Evolutionary conservation across 371 early-diverging fungal genomes (phyloP).

Genomic region (Zychaea mexicana): DNA sequence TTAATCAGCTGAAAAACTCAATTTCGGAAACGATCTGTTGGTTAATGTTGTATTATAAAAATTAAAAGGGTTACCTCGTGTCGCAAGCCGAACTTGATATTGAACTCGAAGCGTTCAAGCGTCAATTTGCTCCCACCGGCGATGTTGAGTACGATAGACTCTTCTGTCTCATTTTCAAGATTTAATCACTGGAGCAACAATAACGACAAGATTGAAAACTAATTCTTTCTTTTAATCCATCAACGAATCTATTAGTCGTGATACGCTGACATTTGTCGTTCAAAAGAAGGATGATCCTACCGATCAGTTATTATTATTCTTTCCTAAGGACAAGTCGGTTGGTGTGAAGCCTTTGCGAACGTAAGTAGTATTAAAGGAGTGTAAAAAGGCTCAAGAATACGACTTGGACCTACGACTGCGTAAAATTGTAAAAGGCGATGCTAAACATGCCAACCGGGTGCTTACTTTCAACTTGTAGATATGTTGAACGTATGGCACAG

Average conservation of each 20-base stretch:
- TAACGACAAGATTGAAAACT: too few species aligned
- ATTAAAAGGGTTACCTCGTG: constrained; percentile 83
- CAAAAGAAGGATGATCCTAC: constrained; percentile 80
- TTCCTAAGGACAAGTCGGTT: constrained; percentile 88
- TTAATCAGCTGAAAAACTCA: background rate
- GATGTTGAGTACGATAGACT: constrained; percentile 85
- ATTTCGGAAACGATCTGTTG: background rate
- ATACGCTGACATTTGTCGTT: constrained; percentile 83
- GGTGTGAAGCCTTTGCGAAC: constrained; percentile 92
- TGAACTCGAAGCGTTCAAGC: constrained; percentile 82
- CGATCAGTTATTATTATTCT: constrained; percentile 90
- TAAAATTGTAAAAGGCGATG: too few species aligned
- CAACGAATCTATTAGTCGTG: constrained; percentile 58
- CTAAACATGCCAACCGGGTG: too few species aligned
- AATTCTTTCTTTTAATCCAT: background rate
- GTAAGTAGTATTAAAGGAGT: constrained; percentile 44
- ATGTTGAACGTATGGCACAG: constrained; percentile 83
- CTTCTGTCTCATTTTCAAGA: background rate
- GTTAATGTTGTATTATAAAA: background rate
- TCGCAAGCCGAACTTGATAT: constrained; percentile 80
- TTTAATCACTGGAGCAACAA: too few species aligned
- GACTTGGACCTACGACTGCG: too few species aligned
- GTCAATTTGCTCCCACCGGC: constrained; percentile 69
- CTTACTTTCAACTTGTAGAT: constrained; percentile 44
- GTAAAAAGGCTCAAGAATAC: background rate